Percentiles rank a stretch among this genome's conserved stretches.
Conservation (phyloP, 2,329 filamentous ascomycete genomes). For the Paramyrothecium roridum region DNA sequence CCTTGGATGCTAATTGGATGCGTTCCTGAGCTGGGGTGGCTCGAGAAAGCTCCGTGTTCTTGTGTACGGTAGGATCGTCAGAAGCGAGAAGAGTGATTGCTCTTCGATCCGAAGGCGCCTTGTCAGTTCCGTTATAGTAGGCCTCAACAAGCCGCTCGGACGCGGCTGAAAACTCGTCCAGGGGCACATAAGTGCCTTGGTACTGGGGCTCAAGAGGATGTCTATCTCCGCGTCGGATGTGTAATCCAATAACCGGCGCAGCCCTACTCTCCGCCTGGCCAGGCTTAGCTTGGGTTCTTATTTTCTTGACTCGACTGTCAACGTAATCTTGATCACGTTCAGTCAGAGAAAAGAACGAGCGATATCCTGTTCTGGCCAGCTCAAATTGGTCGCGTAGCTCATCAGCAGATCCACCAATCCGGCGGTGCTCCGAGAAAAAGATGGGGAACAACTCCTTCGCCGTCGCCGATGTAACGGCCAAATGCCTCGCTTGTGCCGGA, state of each 20-base stretch:
- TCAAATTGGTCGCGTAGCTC: conserved; percentile 56
- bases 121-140: conserved; percentile 39
- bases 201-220: conserved; percentile 78
- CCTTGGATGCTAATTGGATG: conserved; percentile 71
- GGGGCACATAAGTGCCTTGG: conserved; percentile 72
- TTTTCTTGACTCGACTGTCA: conserved; percentile 50
- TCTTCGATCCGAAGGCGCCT: conserved; percentile 33
- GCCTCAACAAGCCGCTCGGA: conserved; percentile 53
- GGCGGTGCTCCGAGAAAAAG: conserved; percentile 33
- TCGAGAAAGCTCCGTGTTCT: conserved; percentile 57
- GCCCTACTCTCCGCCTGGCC: conserved; percentile 32
- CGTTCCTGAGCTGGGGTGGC: conserved; percentile 67
- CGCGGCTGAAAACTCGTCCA: conserved; percentile 63
- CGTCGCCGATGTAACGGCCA: conserved; percentile 71
- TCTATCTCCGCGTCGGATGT: conserved; percentile 76
- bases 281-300: conserved; percentile 45
- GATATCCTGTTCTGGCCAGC: conserved; percentile 67
- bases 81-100: conserved; percentile 66
- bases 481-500: conserved; percentile 70
- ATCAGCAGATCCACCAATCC: conserved; percentile 16
- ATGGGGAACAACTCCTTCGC: conserved; percentile 61
- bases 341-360: conserved; percentile 69
- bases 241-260: conserved; percentile 59
- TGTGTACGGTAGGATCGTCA: conserved; percentile 76
- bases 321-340: conserved; percentile 66